Percentiles rank a stretch among this genome's conserved stretches.
phyloP scores from a whole-genome alignment of 169 alveolate species.

The Ophryocystis elektroscirrha region DNA sequence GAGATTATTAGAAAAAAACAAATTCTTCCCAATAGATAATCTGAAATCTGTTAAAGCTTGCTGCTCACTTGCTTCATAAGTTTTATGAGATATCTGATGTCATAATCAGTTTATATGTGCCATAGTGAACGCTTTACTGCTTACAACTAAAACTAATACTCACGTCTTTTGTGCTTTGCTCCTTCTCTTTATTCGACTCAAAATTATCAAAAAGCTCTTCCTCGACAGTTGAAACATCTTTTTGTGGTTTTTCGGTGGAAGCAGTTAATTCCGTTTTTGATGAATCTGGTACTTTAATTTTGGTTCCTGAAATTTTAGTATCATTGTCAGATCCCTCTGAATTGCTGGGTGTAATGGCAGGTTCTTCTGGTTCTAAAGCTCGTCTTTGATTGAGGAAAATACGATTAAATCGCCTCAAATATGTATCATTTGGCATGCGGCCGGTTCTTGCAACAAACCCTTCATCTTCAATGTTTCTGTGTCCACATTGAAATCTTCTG shows the following conservation, averaged over 20 bases:
- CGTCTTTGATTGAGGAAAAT: slow-evolving; percentile 35
- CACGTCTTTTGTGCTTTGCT: neutral
- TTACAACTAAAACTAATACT: slow-evolving; percentile 1
- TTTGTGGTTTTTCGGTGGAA: neutral
- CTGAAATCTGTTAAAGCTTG: neutral
- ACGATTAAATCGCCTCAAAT: slow-evolving; percentile 27
- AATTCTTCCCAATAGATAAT: neutral
- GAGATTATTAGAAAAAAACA: neutral
- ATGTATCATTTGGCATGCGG: slow-evolving; percentile 44
- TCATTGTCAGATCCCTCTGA: slow-evolving; percentile 10
- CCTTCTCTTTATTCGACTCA: slow-evolving; percentile 11
- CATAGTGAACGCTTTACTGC: too few relatives aligned
- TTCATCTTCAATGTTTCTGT: slow-evolving; percentile 15
- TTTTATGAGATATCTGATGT: too few relatives aligned
- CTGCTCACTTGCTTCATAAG: too few relatives aligned
- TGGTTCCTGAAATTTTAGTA: neutral
- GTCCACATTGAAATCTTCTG: slow-evolving; percentile 6
- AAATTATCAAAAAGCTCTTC: neutral
- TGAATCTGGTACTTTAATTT: neutral
- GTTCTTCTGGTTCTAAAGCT: slow-evolving; percentile 40
- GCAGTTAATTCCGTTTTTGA: slow-evolving; percentile 6
- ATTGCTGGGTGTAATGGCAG: slow-evolving; percentile 35
- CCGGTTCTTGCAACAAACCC: slow-evolving; percentile 16
- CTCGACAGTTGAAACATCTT: neutral
- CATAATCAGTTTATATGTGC: too few relatives aligned